Conservation (phyloP, 345 rosid genomes). For the Aurinia saxatilis region DNA sequence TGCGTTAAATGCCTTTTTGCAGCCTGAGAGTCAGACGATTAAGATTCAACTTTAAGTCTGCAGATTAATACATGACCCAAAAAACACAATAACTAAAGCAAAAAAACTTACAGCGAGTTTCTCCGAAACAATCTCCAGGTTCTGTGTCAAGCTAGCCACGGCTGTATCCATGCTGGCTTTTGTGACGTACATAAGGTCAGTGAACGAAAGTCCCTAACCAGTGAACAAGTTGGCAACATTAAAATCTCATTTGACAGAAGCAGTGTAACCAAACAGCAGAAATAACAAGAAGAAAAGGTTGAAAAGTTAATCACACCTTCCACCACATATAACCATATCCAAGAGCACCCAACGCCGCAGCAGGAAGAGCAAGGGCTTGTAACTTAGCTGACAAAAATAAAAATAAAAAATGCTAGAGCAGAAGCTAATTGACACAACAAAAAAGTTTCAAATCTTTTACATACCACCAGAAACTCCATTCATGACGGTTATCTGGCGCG, state of each 20-base stretch:
- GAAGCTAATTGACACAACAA: no score
- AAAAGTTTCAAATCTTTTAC: no score
- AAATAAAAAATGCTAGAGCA: no score
- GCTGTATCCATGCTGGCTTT: slow-evolving; percentile 70
- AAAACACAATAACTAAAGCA: no score
- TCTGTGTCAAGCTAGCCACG: slow-evolving; percentile 74
- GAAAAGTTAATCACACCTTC: slow-evolving; percentile 58
- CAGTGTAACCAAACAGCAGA: background rate
- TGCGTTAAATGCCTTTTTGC: slow-evolving; percentile 86
- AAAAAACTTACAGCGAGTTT: slow-evolving; percentile 61
- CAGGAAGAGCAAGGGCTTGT: slow-evolving; percentile 57
- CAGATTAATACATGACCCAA: background rate
- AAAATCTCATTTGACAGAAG: no score
- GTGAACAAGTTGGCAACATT: no score
- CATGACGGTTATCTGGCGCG: slow-evolving; percentile 61
- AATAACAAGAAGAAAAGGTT: no score
- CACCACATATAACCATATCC: slow-evolving; percentile 99
- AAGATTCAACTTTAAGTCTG: background rate
- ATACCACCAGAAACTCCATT: slow-evolving; percentile 65
- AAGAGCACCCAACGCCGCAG: slow-evolving; percentile 76
- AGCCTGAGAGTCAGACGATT: slow-evolving; percentile 37
- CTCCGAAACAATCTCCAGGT: slow-evolving; percentile 67
- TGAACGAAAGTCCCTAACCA: slow-evolving; percentile 74
- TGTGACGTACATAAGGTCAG: slow-evolving; percentile 91
- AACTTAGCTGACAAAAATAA: slow-evolving; percentile 15